Conservation (phyloP, 148 eudicot genomes). For the Limonium bicolor region DNA sequence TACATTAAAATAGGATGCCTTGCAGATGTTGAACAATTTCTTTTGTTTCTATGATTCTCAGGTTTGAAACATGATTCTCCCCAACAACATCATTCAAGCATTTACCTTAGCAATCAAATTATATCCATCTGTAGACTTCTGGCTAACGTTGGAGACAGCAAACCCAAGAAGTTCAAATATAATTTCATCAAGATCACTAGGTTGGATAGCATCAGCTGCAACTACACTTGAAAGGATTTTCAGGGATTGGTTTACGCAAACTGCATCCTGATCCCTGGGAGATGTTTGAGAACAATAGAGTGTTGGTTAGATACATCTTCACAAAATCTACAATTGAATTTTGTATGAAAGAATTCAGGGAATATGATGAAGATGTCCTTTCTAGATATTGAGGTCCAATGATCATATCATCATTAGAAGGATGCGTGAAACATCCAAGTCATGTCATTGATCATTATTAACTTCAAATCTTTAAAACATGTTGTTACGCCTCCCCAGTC, state of each 20-base stretch:
- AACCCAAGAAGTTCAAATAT: constrained; percentile 60
- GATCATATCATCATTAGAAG: too few species aligned
- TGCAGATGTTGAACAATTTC: not conserved
- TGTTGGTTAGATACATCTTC: not conserved
- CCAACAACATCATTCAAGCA: too few species aligned
- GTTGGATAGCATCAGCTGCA: constrained; percentile 61
- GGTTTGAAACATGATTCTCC: too few species aligned
- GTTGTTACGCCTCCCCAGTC: too few species aligned
- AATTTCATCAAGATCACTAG: constrained; percentile 53
- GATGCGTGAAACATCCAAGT: too few species aligned
- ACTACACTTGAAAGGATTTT: constrained; percentile 77
- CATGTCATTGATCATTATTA: too few species aligned
- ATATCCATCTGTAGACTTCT: constrained; percentile 30
- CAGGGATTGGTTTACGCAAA: constrained; percentile 50
- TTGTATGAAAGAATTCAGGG: too few species aligned
- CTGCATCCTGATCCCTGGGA: constrained; percentile 58
- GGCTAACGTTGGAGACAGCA: constrained; percentile 32
- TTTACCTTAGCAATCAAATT: constrained; percentile 76
- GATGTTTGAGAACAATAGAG: not conserved
- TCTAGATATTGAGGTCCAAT: too few species aligned
- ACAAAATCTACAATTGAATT: not conserved
- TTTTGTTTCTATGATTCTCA: too few species aligned
- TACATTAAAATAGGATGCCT: not conserved
- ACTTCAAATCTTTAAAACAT: too few species aligned
- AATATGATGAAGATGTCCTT: too few species aligned